Evolutionary conservation across 2,329 filamentous ascomycete genomes (phyloP).

Genomic region (Neospermospora avenae): DNA sequence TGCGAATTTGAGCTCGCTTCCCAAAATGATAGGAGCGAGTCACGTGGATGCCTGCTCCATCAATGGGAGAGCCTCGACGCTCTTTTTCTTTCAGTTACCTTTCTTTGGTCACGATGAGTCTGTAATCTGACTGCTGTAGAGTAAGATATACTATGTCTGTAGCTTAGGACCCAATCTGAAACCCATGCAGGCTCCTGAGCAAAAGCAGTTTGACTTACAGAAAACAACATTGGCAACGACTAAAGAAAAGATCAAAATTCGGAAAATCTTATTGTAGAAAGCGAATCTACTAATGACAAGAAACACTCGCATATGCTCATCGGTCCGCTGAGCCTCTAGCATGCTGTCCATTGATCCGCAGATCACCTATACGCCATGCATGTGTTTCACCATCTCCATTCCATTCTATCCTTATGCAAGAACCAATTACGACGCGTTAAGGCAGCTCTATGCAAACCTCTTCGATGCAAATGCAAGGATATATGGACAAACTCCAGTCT

Average conservation of each 20-base stretch:
- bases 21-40: not conserved
- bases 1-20: not conserved
- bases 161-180: no score
- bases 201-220: not conserved
- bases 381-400: not conserved
- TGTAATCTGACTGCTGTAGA: no score
- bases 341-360: not conserved
- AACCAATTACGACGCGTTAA: conserved; percentile 1
- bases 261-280: not conserved
- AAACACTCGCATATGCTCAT: not conserved
- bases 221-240: not conserved
- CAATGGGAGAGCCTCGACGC: not conserved
- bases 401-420: conserved; percentile 13
- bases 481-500: conserved; percentile 19
- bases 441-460: conserved; percentile 9
- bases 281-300: not conserved
- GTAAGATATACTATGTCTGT: no score
- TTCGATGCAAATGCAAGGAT: conserved; percentile 12
- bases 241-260: not conserved
- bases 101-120: no score
- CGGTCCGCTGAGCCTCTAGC: not conserved
- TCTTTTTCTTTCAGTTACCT: no score
- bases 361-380: conserved; percentile 1
- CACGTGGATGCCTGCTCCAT: not conserved
- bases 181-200: not conserved